Conservation (phyloP, 192 early-diverging fungal genomes). For the Diversispora eburnea region DNA sequence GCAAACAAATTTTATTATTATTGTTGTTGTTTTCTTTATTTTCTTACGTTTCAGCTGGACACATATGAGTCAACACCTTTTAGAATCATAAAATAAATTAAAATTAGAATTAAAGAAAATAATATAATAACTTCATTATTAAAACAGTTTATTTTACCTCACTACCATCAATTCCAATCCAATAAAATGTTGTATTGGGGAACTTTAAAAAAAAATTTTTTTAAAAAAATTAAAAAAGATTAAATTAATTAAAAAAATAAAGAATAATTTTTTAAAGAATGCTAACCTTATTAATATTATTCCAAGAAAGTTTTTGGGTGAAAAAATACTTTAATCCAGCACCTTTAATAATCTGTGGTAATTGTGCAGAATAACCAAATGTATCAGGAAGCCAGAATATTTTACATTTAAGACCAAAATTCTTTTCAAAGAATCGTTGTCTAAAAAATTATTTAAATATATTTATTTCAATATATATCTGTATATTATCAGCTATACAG, state of each 20-base stretch:
- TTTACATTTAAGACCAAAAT: conserved; percentile 65
- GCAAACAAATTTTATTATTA: not conserved
- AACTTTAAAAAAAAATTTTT: conserved; percentile 51
- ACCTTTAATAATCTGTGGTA: conserved; percentile 87
- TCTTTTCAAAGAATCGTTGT: conserved; percentile 80
- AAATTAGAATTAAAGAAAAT: not conserved
- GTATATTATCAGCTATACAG: too few species aligned
- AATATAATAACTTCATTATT: not conserved
- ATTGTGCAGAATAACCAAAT: conserved; percentile 87
- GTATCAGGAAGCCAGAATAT: conserved; percentile 96
- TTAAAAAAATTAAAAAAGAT: not conserved
- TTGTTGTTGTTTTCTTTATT: not conserved
- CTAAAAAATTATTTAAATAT: conserved; percentile 31
- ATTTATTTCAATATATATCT: too few species aligned
- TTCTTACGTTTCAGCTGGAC: conserved; percentile 31
- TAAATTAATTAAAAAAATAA: conserved; percentile 5
- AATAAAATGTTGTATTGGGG: conserved; percentile 93
- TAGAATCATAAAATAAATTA: not conserved
- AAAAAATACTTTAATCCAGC: conserved; percentile 91
- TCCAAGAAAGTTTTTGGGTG: conserved; percentile 99
- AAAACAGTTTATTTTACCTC: conserved; percentile 37
- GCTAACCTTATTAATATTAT: conserved; percentile 88
- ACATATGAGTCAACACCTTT: conserved; percentile 33
- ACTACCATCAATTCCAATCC: conserved; percentile 87
- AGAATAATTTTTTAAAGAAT: not conserved